Conservation (phyloP, 345 rosid species). For the Psidium guajava region DNA sequence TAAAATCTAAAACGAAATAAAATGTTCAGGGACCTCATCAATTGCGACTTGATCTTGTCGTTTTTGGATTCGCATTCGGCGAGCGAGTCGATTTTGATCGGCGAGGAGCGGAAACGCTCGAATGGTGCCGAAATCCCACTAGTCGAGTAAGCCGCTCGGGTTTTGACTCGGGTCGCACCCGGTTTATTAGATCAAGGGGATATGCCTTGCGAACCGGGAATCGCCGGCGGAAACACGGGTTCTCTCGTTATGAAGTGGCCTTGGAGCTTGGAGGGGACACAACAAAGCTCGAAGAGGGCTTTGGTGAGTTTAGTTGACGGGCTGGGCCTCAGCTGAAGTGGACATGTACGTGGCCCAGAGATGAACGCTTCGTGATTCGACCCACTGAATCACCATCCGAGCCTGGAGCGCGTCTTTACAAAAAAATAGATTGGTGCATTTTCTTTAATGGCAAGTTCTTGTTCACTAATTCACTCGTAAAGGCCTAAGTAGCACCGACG, state of each 20-base stretch:
- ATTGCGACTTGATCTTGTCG: not conserved
- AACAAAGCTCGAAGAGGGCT: not conserved
- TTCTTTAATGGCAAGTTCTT: not conserved
- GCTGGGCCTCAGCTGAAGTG: not conserved
- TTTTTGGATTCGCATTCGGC: not conserved
- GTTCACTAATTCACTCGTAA: not conserved
- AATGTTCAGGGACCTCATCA: not conserved
- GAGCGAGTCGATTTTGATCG: not conserved
- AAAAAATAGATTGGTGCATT: not conserved
- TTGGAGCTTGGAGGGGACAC: too few species aligned
- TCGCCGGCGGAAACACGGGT: not conserved
- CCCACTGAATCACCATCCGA: not conserved
- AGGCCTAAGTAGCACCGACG: not conserved
- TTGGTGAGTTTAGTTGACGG: not conserved
- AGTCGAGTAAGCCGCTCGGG: not conserved
- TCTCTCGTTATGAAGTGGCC: not conserved
- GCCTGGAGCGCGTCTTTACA: not conserved
- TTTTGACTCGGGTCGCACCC: not conserved
- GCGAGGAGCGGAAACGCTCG: not conserved
- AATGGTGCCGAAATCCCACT: not conserved
- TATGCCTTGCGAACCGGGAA: not conserved
- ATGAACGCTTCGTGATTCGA: not conserved
- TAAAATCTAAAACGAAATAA: too few species aligned
- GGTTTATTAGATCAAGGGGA: not conserved
- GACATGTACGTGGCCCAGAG: not conserved